Conservation (phyloP, 768 basidiomycete species). For the Suillus occidentalis region DNA sequence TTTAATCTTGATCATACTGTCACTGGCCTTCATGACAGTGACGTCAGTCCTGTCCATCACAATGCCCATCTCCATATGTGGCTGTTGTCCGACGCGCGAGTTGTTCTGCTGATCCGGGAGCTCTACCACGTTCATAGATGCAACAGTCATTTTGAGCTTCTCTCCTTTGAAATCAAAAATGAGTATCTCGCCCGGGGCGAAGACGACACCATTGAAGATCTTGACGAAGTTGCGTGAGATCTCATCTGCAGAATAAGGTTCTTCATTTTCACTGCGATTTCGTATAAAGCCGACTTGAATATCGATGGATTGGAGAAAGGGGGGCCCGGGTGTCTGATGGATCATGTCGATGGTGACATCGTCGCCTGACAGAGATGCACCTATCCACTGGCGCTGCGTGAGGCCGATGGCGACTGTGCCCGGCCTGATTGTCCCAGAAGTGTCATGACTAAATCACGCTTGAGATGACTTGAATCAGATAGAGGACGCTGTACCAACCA, state of each 20-base stretch:
- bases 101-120: slow-evolving; percentile 60
- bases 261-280: slow-evolving; percentile 51
- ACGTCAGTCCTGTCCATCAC: slow-evolving; percentile 92
- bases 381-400: slow-evolving; percentile 87
- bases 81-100: slow-evolving; percentile 33
- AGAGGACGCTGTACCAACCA: slow-evolving; percentile 48
- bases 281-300: slow-evolving; percentile 72
- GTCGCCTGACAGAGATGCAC: slow-evolving; percentile 78
- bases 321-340: slow-evolving; percentile 42
- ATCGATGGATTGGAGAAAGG: slow-evolving; percentile 77
- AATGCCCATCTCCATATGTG: slow-evolving; percentile 57
- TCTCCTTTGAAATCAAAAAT: slow-evolving; percentile 90
- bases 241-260: slow-evolving; percentile 86
- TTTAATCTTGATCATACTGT: slow-evolving; percentile 85
- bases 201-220: slow-evolving; percentile 70
- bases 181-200: slow-evolving; percentile 67
- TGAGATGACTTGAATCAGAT: neutral
- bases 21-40: slow-evolving; percentile 80
- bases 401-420: slow-evolving; percentile 77
- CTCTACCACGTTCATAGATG: slow-evolving; percentile 57
- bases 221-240: slow-evolving; percentile 74
- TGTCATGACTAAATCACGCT: slow-evolving; percentile 66
- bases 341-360: slow-evolving; percentile 68
- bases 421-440: slow-evolving; percentile 65
- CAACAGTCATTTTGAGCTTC: slow-evolving; percentile 71